Evolutionary conservation across 192 early-diverging fungal species (phyloP).

Genomic region (Podila epicladia): DNA sequence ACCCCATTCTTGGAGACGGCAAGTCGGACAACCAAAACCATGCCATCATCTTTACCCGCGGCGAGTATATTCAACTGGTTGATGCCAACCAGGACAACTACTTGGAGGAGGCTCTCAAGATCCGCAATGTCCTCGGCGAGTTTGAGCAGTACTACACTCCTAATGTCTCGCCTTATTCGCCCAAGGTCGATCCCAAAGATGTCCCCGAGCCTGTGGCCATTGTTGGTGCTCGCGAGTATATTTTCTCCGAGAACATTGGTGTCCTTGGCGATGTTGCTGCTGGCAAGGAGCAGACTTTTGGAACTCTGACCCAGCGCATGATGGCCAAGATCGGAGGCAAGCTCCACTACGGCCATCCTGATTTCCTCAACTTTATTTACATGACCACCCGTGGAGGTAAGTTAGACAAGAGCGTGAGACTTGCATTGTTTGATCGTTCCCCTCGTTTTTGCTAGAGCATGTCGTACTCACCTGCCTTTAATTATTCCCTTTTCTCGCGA

Average conservation of each 20-base stretch:
- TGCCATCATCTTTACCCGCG: conserved; percentile 81
- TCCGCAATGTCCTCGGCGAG: conserved; percentile 82
- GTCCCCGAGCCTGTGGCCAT: conserved; percentile 71
- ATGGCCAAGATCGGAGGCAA: conserved; percentile 82
- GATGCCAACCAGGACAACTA: conserved; percentile 93
- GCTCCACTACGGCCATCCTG: conserved; percentile 87
- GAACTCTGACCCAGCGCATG: conserved; percentile 82
- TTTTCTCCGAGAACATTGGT: conserved; percentile 84
- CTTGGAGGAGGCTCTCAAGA: conserved; percentile 85
- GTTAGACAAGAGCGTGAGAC: background rate
- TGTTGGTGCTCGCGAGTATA: conserved; percentile 83
- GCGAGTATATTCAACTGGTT: conserved; percentile 83
- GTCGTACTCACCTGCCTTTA: background rate
- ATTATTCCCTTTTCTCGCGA: background rate
- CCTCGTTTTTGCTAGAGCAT: background rate
- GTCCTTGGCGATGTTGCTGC: conserved; percentile 84
- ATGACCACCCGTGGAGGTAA: conserved; percentile 81
- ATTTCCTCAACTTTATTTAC: conserved; percentile 84
- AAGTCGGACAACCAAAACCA: conserved; percentile 91
- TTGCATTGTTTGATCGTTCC: background rate
- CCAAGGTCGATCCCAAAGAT: conserved; percentile 53
- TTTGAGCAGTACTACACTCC: conserved; percentile 77
- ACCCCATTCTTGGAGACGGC: conserved; percentile 86
- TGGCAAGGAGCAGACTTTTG: conserved; percentile 85
- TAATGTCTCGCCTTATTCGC: conserved; percentile 70